These are phyloP conservation scores for Eudorina sp. DNA, from an alignment of 139 green algal species.

Conservation along the genomic window DNA sequence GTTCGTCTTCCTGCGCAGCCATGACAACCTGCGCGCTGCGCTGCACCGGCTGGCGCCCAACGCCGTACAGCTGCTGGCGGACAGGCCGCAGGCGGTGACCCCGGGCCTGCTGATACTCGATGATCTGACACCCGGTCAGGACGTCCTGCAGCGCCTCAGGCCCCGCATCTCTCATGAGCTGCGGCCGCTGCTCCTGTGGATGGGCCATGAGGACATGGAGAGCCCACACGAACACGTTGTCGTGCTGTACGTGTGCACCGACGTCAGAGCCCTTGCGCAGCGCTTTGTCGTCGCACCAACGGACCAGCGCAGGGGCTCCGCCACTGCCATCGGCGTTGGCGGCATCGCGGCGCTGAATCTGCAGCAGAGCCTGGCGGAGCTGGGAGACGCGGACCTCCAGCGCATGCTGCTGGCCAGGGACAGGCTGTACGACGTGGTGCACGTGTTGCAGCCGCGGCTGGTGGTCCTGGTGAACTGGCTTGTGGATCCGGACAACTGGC, in stretches of 20 bases:
- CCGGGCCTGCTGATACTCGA: neutral
- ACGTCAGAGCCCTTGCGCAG: neutral
- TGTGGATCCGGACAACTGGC: neutral
- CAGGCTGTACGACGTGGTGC: neutral
- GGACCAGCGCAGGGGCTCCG: neutral
- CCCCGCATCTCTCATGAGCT: neutral
- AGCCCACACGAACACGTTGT: neutral
- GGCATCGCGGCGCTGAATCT: neutral
- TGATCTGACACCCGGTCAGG: constrained; percentile 13
- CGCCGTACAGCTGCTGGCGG: constrained; percentile 3
- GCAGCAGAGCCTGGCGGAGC: no score
- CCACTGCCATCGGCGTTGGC: neutral
- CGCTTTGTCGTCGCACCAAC: neutral
- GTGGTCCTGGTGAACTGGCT: constrained; percentile 26
- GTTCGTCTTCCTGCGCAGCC: constrained; percentile 13
- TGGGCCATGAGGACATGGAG: constrained; percentile 23
- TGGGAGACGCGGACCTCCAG: constrained; percentile 16
- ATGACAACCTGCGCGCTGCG: neutral
- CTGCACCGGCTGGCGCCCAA: constrained; percentile 20
- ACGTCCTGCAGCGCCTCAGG: neutral
- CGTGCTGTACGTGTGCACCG: neutral
- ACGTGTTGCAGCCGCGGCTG: constrained; percentile 18
- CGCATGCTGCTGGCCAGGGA: constrained; percentile 30
- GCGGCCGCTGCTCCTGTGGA: constrained; percentile 30
- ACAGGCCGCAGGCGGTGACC: neutral